Evolutionary conservation across 2,329 filamentous ascomycete genomes (phyloP).

Genomic region (Tolypocladium ovalisporum): DNA sequence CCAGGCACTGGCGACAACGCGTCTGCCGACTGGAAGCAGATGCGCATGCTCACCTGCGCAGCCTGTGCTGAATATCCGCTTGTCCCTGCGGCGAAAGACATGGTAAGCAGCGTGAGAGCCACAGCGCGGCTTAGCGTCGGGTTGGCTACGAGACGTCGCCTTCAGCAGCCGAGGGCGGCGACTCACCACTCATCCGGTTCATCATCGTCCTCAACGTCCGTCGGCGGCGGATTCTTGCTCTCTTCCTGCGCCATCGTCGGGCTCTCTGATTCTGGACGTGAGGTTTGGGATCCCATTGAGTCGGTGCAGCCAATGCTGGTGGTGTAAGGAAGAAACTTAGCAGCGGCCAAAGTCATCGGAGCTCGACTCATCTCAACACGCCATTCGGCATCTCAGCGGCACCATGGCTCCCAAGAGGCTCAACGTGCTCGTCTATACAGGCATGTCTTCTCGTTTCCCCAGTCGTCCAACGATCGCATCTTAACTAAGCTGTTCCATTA

Average conservation of each 20-base stretch:
- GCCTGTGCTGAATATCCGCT: conserved; percentile 93
- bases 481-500: conserved; percentile 21
- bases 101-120: conserved; percentile 2
- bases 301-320: neutral
- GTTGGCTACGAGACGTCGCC: conserved; percentile 12
- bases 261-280: neutral
- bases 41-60: conserved; percentile 57
- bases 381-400: neutral
- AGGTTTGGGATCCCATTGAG: conserved; percentile 6
- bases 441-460: conserved; percentile 27
- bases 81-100: conserved; percentile 57
- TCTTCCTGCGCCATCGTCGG: conserved; percentile 40
- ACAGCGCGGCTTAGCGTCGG: conserved; percentile 13
- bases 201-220: conserved; percentile 42
- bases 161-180: neutral
- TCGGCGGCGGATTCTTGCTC: conserved; percentile 26
- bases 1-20: neutral
- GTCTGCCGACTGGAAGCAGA: neutral
- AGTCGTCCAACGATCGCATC: conserved; percentile 1
- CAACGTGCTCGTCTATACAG: conserved; percentile 90
- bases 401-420: conserved; percentile 59
- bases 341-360: neutral
- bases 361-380: neutral
- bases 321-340: conserved; percentile 4
- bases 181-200: conserved; percentile 89